Evolutionary conservation across 495 filamentous ascomycete genomes (phyloP).

Genomic region (Antarctomyces pellizariae): DNA sequence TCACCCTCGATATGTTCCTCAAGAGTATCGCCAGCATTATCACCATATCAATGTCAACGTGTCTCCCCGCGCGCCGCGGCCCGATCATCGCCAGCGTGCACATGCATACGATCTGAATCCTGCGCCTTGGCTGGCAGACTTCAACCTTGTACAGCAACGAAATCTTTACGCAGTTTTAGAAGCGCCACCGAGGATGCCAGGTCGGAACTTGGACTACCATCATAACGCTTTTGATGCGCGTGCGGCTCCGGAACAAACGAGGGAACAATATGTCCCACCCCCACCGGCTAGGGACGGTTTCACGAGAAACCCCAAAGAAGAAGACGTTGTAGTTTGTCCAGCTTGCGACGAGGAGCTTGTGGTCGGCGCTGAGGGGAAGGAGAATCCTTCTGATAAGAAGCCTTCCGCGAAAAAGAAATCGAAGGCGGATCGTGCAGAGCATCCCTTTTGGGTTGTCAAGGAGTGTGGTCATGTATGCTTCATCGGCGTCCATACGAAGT

Average conservation of each 20-base stretch:
- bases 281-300: constrained; percentile 33
- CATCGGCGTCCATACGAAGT: background rate
- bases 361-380: constrained; percentile 22
- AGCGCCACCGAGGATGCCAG: constrained; percentile 9
- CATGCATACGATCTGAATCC: constrained; percentile 1
- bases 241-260: constrained; percentile 10
- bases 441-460: constrained; percentile 51
- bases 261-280: constrained; percentile 31
- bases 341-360: constrained; percentile 49
- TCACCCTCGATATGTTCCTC: background rate
- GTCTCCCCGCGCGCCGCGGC: background rate
- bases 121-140: background rate
- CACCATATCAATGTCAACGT: background rate
- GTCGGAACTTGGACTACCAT: constrained; percentile 13
- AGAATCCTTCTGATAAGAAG: constrained; percentile 14
- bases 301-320: constrained; percentile 35
- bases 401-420: constrained; percentile 7
- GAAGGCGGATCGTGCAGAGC: constrained; percentile 16
- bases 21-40: background rate
- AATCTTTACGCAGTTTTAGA: constrained; percentile 1
- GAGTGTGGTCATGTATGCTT: constrained; percentile 52
- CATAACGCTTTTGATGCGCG: constrained; percentile 11
- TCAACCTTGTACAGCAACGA: constrained; percentile 6
- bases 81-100: background rate
- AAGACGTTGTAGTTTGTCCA: constrained; percentile 44